A percentile compares a stretch with the other conserved stretches of the same genome.
Conservation (phyloP, 2,329 filamentous ascomycete species). For the Penicillium vulpinum region DNA sequence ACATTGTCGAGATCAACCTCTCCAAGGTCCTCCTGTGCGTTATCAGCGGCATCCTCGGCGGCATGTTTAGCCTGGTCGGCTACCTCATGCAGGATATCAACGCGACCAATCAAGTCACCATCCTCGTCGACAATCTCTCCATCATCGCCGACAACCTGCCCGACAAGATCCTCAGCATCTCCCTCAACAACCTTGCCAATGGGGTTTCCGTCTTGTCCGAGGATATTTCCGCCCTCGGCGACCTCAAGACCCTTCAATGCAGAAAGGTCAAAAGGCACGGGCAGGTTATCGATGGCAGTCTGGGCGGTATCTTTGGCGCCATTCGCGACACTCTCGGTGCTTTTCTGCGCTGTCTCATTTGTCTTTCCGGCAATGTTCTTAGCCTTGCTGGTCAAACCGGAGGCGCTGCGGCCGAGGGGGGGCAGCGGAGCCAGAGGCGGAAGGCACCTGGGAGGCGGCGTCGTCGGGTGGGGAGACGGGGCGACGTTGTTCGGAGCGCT, state of each 20-base stretch:
- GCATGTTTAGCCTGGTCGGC: constrained; percentile 26
- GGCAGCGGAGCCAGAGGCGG: constrained; percentile 28
- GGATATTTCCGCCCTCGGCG: constrained; percentile 39
- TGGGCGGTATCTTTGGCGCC: not conserved
- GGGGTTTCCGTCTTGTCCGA: constrained; percentile 36
- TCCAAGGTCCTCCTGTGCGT: constrained; percentile 15
- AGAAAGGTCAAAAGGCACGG: constrained; percentile 35
- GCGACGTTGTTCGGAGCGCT: constrained; percentile 28
- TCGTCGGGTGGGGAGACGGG: constrained; percentile 25
- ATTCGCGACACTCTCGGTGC: constrained; percentile 10
- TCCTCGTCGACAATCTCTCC: constrained; percentile 36
- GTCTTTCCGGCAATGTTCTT: constrained; percentile 18
- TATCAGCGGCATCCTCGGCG: constrained; percentile 17
- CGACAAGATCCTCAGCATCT: constrained; percentile 43
- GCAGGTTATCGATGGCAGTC: not conserved
- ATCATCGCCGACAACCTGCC: constrained; percentile 42
- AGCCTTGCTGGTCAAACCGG: constrained; percentile 20
- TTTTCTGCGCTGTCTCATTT: constrained; percentile 16
- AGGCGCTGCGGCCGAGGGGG: constrained; percentile 16
- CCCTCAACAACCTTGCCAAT: constrained; percentile 45
- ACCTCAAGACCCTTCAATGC: constrained; percentile 43
- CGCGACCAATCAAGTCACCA: constrained; percentile 41
- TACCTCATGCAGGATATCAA: constrained; percentile 29
- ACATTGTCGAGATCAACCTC: constrained; percentile 29
- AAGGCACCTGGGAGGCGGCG: constrained; percentile 23